Evolutionary conservation across 768 basidiomycete genomes (phyloP), one percentile per base, ranked within the genome.

Genomic region (Agaricus blazei): DNA sequence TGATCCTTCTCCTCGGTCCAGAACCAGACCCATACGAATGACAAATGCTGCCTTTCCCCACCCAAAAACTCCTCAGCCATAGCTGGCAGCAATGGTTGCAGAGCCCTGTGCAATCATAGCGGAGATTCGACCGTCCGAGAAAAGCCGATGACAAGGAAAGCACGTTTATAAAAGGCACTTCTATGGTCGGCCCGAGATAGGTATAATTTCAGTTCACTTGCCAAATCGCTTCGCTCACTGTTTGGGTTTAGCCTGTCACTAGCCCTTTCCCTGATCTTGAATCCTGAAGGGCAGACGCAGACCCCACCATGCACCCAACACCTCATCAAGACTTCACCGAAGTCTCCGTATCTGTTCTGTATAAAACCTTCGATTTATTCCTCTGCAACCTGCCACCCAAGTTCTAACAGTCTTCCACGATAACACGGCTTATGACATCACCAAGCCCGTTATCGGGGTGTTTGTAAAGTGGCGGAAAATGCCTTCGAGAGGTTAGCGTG

Each of bases 401-500:
- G 95, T 93, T 0, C 81, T 89, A 51, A 94, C 93, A 68, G 85
- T 98, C 44, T 72, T 99, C 52, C 87, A 97, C 56, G 97, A 99
- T 67, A 80, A 80, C 46, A 78, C 88, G 23, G 90, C 93, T 2
- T 97, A 93, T 68, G 97, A 99, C 69, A 95, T 99, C 60, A 98
- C 98, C 68, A 98, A 98, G 72, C 97, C 98, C 58, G 96, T 96
- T 12, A 95, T 80, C 63, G 68, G 96, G 52, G 90, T 98, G 31
- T 98, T 96, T 64, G 95, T 97, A 59, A 98, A 98, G 72, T 74
- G 97, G 60, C 75, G 97, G 59, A 96, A 98, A 71, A 80, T 97
- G 57, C 95, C 98, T 52, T 93, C 98, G 62, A 97, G 97, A 0
- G 19, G 19, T 19, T 19, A 19, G 19, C 19, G 19, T 19, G 19